Evolutionary conservation across 1,139 yeast genomes (phyloP).

Genomic region (Debaryomyces singareniensis): DNA sequence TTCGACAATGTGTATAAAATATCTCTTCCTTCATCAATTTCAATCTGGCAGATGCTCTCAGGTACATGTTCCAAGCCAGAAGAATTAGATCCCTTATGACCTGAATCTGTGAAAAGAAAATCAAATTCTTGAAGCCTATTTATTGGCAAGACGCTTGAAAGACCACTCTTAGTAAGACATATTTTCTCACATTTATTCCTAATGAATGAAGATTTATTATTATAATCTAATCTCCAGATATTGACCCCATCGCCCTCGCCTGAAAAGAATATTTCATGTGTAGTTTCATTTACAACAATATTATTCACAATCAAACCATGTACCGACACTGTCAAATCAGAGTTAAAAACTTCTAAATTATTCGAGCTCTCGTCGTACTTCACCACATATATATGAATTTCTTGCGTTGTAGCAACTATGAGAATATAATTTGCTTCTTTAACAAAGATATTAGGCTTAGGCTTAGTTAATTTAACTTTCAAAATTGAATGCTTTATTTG

Average conservation of each 20-base stretch:
- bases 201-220: conserved; percentile 86
- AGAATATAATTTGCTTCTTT: conserved; percentile 68
- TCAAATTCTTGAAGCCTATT: conserved; percentile 43
- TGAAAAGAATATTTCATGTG: conserved; percentile 78
- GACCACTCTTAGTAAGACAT: conserved; percentile 66
- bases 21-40: conserved; percentile 70
- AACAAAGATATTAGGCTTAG: conserved; percentile 75
- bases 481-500: conserved; percentile 75
- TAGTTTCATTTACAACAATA: conserved; percentile 51
- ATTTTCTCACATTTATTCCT: conserved; percentile 76
- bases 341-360: conserved; percentile 68
- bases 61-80: conserved; percentile 19
- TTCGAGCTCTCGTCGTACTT: conserved; percentile 45
- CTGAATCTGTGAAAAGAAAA: conserved; percentile 18
- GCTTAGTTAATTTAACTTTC: conserved; percentile 69
- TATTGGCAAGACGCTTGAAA: conserved; percentile 51
- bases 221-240: conserved; percentile 83
- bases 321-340: conserved; percentile 73
- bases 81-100: conserved; percentile 8
- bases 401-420: conserved; percentile 73
- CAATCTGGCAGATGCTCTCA: conserved; percentile 60
- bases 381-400: conserved; percentile 71
- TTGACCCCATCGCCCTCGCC: conserved; percentile 74
- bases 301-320: conserved; percentile 72
- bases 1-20: conserved; percentile 79